Evolutionary conservation across 208 protist species (phyloP).

Genomic region (Trypanosomatidae sp.): DNA sequence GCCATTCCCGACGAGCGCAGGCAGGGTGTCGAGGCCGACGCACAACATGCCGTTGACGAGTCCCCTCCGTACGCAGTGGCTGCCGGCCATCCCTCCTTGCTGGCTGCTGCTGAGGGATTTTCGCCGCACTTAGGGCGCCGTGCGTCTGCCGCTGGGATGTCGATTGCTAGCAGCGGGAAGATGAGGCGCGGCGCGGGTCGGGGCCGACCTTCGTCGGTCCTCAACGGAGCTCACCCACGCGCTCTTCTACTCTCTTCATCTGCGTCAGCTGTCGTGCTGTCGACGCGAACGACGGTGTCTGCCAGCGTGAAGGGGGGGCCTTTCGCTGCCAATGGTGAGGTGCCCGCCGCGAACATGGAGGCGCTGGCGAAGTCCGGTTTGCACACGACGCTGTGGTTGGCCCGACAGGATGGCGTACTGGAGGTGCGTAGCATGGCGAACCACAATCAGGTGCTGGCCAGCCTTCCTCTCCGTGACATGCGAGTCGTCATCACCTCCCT

Average conservation of each 20-base stretch:
- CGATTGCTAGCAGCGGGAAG: background rate
- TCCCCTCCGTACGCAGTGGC: background rate
- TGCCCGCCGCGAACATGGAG: conserved; percentile 31
- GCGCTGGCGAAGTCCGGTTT: conserved; percentile 29
- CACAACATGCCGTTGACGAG: background rate
- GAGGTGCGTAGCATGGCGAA: conserved; percentile 61
- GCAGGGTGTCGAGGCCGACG: background rate
- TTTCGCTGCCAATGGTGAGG: background rate
- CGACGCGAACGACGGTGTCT: background rate
- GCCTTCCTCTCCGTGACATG: conserved; percentile 18
- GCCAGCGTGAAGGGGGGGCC: background rate
- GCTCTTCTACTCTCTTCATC: background rate
- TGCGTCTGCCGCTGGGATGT: background rate
- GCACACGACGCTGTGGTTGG: conserved; percentile 61
- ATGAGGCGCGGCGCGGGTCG: background rate
- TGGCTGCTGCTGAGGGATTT: background rate
- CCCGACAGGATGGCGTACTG: conserved; percentile 51
- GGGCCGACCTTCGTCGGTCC: background rate
- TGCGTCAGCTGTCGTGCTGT: background rate
- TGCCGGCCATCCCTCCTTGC: background rate
- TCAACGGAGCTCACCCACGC: background rate
- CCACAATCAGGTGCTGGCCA: conserved; percentile 35
- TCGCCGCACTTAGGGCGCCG: background rate
- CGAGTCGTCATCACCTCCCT: conserved; percentile 53
- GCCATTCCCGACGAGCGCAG: background rate